These are phyloP conservation scores for Setomelanomma holmii DNA, from an alignment of 2,329 filamentous ascomycete genomes.

Conservation along the genomic window DNA sequence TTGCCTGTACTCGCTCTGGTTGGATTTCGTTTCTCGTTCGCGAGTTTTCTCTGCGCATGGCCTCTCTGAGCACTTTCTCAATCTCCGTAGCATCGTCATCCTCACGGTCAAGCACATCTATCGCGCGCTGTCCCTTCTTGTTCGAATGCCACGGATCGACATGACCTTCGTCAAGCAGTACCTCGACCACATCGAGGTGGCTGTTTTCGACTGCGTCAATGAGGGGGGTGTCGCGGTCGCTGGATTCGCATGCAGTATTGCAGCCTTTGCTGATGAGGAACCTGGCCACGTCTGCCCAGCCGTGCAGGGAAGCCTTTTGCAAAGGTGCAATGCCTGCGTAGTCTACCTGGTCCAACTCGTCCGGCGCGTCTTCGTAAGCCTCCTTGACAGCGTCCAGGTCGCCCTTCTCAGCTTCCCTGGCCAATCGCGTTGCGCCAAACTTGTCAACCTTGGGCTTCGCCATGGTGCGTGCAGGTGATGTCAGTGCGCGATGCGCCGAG, in stretches of 20 bases:
- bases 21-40: conserved; percentile 60
- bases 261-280: conserved; percentile 86
- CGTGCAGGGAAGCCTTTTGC: conserved; percentile 89
- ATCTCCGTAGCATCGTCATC: conserved; percentile 82
- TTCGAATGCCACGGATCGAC: conserved; percentile 93
- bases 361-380: conserved; percentile 77
- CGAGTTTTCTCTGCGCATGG: conserved; percentile 57
- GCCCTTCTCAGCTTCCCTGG: conserved; percentile 86
- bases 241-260: conserved; percentile 78
- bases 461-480: conserved; percentile 63
- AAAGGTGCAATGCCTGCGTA: conserved; percentile 96
- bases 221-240: conserved; percentile 84
- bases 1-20: conserved; percentile 38
- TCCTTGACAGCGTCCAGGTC: conserved; percentile 80
- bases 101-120: conserved; percentile 80
- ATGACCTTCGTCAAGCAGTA: conserved; percentile 78
- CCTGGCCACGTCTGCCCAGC: conserved; percentile 84
- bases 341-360: conserved; percentile 87
- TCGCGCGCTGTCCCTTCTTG: conserved; percentile 88
- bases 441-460: conserved; percentile 87
- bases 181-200: conserved; percentile 84
- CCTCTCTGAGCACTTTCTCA: conserved; percentile 71
- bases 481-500: conserved; percentile 68
- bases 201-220: conserved; percentile 97
- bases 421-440: conserved; percentile 87